These are phyloP conservation scores for Euphorbia pulcherrima DNA, from an alignment of 345 rosid genomes.

Conservation along the genomic window DNA sequence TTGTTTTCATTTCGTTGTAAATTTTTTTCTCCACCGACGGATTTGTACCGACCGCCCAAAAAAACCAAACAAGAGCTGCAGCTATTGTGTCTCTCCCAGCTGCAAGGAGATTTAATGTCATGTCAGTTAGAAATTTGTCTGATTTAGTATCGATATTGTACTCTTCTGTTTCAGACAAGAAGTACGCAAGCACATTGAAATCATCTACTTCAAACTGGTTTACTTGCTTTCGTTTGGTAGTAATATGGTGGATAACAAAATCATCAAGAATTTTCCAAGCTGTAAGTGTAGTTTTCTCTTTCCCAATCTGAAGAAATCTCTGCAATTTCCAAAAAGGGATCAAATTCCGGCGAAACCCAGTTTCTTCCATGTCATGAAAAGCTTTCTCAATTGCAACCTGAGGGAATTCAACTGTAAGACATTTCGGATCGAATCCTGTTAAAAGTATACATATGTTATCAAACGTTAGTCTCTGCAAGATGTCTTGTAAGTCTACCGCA, in stretches of 20 bases:
- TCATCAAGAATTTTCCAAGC: conserved; percentile 1
- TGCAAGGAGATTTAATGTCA: conserved; percentile 11
- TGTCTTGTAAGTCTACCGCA: conserved; percentile 27
- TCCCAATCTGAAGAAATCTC: conserved; percentile 22
- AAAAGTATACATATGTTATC: conserved; percentile 23
- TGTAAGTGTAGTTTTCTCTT: conserved; percentile 13
- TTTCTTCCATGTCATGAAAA: conserved; percentile 13
- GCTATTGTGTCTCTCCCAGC: conserved; percentile 39
- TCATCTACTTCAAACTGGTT: neutral
- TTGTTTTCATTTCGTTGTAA: conserved; percentile 16
- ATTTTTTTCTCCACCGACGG: conserved; percentile 29
- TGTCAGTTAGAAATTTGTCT: conserved; percentile 27
- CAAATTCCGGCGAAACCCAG: neutral
- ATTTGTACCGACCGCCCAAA: conserved; percentile 33
- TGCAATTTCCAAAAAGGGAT: conserved; percentile 24
- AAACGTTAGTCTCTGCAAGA: conserved; percentile 27
- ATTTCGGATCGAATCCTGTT: conserved; percentile 21
- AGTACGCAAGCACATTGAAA: conserved; percentile 20
- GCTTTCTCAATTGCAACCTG: conserved; percentile 12
- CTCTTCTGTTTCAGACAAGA: neutral
- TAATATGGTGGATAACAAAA: conserved; percentile 4
- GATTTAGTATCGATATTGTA: neutral
- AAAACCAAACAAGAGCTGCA: conserved; percentile 30
- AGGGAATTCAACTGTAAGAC: conserved; percentile 12
- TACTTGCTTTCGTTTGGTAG: neutral